Base-by-base conservation (phyloP, 805 yeast species). In the Kazachstania africana region DNA sequence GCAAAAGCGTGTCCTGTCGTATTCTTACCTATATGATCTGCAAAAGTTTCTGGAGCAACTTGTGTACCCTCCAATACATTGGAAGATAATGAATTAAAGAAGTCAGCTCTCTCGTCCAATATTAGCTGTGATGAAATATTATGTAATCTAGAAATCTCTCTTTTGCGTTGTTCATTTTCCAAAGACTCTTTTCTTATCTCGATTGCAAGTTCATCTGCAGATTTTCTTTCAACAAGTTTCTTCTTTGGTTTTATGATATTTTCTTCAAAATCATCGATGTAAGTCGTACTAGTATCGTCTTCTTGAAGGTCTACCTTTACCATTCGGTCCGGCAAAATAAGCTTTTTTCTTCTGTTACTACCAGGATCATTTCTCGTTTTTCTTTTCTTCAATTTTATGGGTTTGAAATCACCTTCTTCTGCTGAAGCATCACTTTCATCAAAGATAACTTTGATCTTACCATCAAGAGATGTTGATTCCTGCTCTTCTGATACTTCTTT, bases 301-400 rank as follows among this genome's bases (percentile, higher is more conserved):
- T 12, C n/a, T n/a, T n/a, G n/a, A n/a, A 63, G 39, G 16, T 52
- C 53, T 8, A 65, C 67, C 3, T 50, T 47, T 21, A 50, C 44
- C 10, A 63, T 46, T 6, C 55, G 56, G 3, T 12, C 35, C 37
- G 29, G 54, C 40, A 20, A 46, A 43, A 28, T 53, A 54, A 16
- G 42, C 47, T 22, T 53, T 36, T 31, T 49, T 48, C 42, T 59
- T 44, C 36, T 53, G 8, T 27, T n/a, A 22, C 39, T 28, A 16
- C 50, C 8, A 10, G 6, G 34, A 34, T 54, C 62, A 37, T 44
- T 60, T 53, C 40, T 58, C n/a, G n/a, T n/a, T 52, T 44, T 60
- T 56, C 53, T 56, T 52, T 42, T 61, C 24, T 54, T 53, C 16
- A 59, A 60, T 40, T 65, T 63, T 35, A 63, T 61, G 2, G 63